A percentile compares a stretch with the other conserved stretches of the same genome.
phyloP scores from a whole-genome alignment of 345 rosid species.

The Eucalyptus cloeziana region DNA sequence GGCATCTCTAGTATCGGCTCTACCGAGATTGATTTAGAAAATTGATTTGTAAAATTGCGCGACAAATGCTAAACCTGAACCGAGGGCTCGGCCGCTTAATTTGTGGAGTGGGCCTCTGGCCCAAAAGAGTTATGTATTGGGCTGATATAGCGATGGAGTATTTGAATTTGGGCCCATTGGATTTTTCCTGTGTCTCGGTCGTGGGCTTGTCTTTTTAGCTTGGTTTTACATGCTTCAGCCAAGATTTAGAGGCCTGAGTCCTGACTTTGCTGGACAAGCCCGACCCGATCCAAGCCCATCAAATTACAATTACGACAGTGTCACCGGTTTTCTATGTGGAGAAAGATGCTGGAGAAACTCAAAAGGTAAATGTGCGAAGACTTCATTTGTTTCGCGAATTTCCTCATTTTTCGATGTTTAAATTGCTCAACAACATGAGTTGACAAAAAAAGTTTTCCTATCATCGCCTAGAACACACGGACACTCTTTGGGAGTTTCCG shows the following conservation, averaged over 20 bases:
- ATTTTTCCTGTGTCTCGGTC: background rate
- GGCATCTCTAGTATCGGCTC: background rate
- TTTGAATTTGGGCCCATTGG: background rate
- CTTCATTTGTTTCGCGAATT: accelerated
- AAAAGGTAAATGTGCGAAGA: background rate
- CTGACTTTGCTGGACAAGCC: background rate
- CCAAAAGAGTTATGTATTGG: background rate
- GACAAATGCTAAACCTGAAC: background rate
- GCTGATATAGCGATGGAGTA: background rate
- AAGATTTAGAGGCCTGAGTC: background rate
- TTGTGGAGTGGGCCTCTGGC: background rate
- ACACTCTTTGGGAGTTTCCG: accelerated
- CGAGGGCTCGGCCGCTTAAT: background rate
- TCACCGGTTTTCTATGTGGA: background rate
- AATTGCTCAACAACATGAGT: no score
- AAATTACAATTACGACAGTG: background rate
- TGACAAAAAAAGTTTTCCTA: no score
- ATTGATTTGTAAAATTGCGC: background rate
- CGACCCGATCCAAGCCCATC: background rate
- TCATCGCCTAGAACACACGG: accelerated
- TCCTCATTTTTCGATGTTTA: background rate
- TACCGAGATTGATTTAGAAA: background rate
- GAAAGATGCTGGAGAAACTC: background rate
- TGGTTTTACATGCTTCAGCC: background rate
- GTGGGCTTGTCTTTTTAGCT: background rate